phyloP scores from a whole-genome alignment of 495 filamentous ascomycete genomes.

The Aspergillus indologenus region DNA sequence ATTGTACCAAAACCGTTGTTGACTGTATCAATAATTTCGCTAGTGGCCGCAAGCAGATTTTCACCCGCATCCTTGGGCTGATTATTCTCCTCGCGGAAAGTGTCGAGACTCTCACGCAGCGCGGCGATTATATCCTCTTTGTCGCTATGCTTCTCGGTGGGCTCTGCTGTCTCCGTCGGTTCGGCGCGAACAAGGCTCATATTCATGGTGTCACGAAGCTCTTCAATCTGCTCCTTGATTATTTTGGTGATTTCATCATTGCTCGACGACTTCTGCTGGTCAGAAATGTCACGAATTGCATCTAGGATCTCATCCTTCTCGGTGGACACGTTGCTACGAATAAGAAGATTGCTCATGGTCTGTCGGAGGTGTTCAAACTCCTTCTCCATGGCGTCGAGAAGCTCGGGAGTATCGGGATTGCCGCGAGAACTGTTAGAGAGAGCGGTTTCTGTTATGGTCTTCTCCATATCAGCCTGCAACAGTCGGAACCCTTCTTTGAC shows the following conservation, averaged over 20 bases:
- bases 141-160: conserved; percentile 9
- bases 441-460: conserved; percentile 49
- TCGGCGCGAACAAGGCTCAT: conserved; percentile 38
- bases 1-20: conserved; percentile 77
- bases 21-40: conserved; percentile 76
- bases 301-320: conserved; percentile 62
- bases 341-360: conserved; percentile 64
- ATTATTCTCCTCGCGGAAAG: conserved; percentile 63
- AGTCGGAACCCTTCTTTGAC: conserved; percentile 69
- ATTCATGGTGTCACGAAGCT: conserved; percentile 59
- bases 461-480: conserved; percentile 70
- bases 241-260: conserved; percentile 38
- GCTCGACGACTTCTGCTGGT: conserved; percentile 21
- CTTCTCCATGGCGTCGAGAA: conserved; percentile 68
- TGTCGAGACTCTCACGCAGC: conserved; percentile 65
- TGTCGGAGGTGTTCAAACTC: conserved; percentile 69
- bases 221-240: conserved; percentile 71
- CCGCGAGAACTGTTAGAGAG: conserved; percentile 30
- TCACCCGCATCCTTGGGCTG: conserved; percentile 53
- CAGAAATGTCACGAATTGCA: conserved; percentile 52
- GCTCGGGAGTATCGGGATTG: conserved; percentile 50
- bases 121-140: conserved; percentile 63
- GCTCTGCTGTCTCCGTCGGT: conserved; percentile 15
- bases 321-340: conserved; percentile 52
- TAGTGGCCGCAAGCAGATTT: conserved; percentile 57